Percentiles rank a stretch among this genome's conserved stretches.
Evolutionary conservation across 2,329 filamentous ascomycete species (phyloP).

Genomic region (Exserohilum rostratum): DNA sequence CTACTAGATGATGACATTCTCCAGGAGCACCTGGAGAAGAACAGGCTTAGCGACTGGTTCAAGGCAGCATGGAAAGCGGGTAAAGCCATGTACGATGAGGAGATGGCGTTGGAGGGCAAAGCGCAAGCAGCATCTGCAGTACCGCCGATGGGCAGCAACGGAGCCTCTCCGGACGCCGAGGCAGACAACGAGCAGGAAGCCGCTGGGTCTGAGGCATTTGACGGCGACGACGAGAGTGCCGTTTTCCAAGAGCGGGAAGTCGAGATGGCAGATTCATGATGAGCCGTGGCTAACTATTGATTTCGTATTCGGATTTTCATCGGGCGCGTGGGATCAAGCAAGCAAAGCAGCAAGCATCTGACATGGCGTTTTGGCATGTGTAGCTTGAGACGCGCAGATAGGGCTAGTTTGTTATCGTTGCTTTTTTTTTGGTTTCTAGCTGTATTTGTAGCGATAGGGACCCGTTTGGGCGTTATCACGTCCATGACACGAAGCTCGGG

Average conservation of each 20-base stretch:
- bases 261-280: constrained; percentile 41
- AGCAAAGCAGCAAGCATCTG: constrained; percentile 17
- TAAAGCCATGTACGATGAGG: constrained; percentile 38
- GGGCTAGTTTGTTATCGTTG: constrained; percentile 4
- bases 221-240: constrained; percentile 32
- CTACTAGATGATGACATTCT: constrained; percentile 73
- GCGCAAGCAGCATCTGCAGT: background rate
- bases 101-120: constrained; percentile 25
- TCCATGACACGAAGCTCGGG: background rate
- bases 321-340: constrained; percentile 22
- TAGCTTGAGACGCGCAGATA: constrained; percentile 1
- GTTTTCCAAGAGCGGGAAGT: constrained; percentile 31
- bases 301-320: constrained; percentile 18
- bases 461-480: background rate
- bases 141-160: constrained; percentile 1
- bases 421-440: background rate
- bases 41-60: constrained; percentile 74
- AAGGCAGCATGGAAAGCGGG: constrained; percentile 50
- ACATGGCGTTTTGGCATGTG: constrained; percentile 34
- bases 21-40: constrained; percentile 67
- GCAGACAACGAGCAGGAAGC: constrained; percentile 5
- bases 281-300: constrained; percentile 2
- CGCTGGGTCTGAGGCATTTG: constrained; percentile 24
- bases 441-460: background rate
- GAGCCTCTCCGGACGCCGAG: background rate